Percentiles rank a stretch among this genome's conserved stretches.
Conservation (phyloP, 345 rosid genomes). For the Sonneratia alba region DNA sequence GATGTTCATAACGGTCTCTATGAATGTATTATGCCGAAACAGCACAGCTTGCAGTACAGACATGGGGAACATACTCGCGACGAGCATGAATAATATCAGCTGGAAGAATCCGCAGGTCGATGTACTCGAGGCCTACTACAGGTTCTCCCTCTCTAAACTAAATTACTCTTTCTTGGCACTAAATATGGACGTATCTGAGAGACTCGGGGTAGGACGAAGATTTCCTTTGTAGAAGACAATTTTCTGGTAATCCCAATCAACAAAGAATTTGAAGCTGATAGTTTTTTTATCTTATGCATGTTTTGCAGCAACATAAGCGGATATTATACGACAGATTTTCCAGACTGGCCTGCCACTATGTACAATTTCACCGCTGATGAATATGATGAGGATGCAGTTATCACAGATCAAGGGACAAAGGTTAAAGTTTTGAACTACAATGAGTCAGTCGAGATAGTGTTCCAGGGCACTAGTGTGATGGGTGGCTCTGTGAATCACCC, state of each 20-base stretch:
- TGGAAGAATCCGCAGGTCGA: constrained; percentile 2
- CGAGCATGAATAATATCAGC: not conserved
- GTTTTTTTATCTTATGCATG: no score
- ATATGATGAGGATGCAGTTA: no score
- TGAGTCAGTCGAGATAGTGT: constrained; percentile 13
- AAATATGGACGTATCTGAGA: no score
- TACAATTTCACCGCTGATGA: constrained; percentile 5
- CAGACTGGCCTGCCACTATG: not conserved
- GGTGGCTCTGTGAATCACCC: constrained; percentile 5
- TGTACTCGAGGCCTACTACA: constrained; percentile 6
- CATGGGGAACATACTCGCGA: not conserved
- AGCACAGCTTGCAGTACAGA: not conserved
- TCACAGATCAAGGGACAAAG: constrained; percentile 12
- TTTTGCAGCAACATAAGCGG: constrained; percentile 1
- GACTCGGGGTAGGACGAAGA: no score
- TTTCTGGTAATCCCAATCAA: no score
- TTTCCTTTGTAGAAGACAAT: no score
- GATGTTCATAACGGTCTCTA: constrained; percentile 13
- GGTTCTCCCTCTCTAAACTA: not conserved
- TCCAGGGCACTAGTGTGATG: constrained; percentile 14
- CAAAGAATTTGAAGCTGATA: no score
- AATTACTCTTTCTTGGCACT: no score
- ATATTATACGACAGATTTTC: constrained; percentile 2
- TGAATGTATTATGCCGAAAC: constrained; percentile 9
- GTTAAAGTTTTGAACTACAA: constrained; percentile 12